Conservation (phyloP, 305 asterid species). For the Fraxinus platypoda region DNA sequence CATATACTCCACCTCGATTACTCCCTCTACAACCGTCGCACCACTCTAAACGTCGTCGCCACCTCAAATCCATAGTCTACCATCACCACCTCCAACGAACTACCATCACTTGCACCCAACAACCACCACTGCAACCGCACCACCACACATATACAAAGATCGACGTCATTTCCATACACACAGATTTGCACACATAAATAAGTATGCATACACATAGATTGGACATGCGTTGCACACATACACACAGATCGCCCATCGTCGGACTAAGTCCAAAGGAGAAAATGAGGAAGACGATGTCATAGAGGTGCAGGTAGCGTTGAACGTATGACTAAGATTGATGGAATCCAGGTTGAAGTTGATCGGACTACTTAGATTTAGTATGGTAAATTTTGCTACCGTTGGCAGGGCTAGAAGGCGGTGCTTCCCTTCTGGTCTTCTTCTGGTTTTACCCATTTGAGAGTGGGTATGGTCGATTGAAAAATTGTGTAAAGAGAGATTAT, state of each 20-base stretch:
- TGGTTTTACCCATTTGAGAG: too few species aligned
- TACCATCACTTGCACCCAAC: not conserved
- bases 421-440: constrained; percentile 50
- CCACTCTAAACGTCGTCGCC: not conserved
- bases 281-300: constrained; percentile 57
- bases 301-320: constrained; percentile 45
- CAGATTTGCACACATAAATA: not conserved
- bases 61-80: not conserved
- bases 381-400: constrained; percentile 38
- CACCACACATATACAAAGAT: not conserved
- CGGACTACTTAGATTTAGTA: constrained; percentile 48
- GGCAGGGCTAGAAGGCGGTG: constrained; percentile 68
- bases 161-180: not conserved
- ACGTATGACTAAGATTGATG: constrained; percentile 43
- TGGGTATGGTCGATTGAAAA: too few species aligned
- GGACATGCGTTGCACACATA: not conserved
- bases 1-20: not conserved
- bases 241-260: constrained; percentile 1
- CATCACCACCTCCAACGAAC: not conserved
- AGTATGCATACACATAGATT: not conserved
- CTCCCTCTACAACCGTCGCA: not conserved
- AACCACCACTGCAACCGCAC: too few species aligned
- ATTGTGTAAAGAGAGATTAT: too few species aligned
- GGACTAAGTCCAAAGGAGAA: constrained; percentile 68
- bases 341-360: constrained; percentile 52